Evolutionary conservation across 208 protist species (phyloP), one percentile per base, ranked within the genome.

Genomic region (Naegleria gruberi): DNA sequence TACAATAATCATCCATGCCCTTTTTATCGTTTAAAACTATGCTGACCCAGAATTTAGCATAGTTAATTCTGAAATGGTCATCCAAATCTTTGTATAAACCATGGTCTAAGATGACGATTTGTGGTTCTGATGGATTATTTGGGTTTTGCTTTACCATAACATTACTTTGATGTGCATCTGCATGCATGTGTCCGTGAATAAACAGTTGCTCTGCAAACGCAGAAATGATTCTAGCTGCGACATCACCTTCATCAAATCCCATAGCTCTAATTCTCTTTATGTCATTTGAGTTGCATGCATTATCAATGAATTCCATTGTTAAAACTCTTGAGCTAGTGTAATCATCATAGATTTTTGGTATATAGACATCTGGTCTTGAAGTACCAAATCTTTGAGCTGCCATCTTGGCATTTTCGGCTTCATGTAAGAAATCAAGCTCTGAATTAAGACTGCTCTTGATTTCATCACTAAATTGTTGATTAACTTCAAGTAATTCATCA

Each of bases 291-390:
- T 83, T 83, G 10, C 77, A 41, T n/a, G 77, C 77, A 43, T 94
- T 57, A 4, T 83, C 77, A 42, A 94, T 92, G 90, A 94, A 96
- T 77, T 96, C 94, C 93, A 95, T 95, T 0, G 93, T 93, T 4
- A 96, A 90, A 3, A 96, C 92, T 19, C 93, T 42, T 46, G 82
- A 87, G 34, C 77, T 89, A 0, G 93, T 94, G 7, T 94, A 41
- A 12, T 92, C n/a, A 77, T 89, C 91, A 46, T 89, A 41, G 6
- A 92, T 17, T 37, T 84, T 47, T 65, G 88, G 90, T 44, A 90
- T 43, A 23, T 73, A 42, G 6, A 90, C 88, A 73, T 90, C 51
- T 12, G 30, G 23, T 3, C 45, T 5, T 43, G 57, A 30, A 26
- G 23, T 45, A 30, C 30, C 30, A 42, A 89, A 83, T 87, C 74